Conservation (phyloP, 768 basidiomycete species). For the Hygrophoropsis aurantiaca region DNA sequence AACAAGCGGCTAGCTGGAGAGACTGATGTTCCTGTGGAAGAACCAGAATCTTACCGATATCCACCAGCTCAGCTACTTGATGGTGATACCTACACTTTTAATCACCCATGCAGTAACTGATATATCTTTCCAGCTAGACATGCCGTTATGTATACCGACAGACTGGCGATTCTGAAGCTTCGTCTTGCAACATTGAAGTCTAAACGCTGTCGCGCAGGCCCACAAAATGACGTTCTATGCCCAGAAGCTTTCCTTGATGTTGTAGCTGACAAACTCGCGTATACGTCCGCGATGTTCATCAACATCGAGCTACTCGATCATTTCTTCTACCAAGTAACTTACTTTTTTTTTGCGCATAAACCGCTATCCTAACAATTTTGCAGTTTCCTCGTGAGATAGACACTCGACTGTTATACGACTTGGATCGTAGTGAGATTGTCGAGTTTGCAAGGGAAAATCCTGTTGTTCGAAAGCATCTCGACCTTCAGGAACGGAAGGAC, state of each 20-base stretch:
- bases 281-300: constrained; percentile 97
- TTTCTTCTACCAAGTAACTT: constrained; percentile 92
- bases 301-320: constrained; percentile 97
- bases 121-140: constrained; percentile 66
- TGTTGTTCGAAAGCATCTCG: constrained; percentile 78
- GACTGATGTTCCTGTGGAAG: constrained; percentile 35
- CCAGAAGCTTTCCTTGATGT: constrained; percentile 97
- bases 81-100: constrained; percentile 51
- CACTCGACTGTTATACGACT: constrained; percentile 85
- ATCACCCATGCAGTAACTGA: constrained; percentile 13
- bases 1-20: constrained; percentile 44
- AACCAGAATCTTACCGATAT: constrained; percentile 81
- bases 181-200: constrained; percentile 86
- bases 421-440: constrained; percentile 87
- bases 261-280: constrained; percentile 94
- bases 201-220: constrained; percentile 84
- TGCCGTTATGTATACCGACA: constrained; percentile 84
- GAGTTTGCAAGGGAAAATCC: constrained; percentile 97
- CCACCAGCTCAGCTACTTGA: constrained; percentile 90
- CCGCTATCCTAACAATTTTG: background rate
- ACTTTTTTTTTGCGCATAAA: background rate
- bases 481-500: constrained; percentile 95
- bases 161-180: constrained; percentile 80
- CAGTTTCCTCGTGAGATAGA: constrained; percentile 99
- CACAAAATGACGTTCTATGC: constrained; percentile 86